Base-by-base conservation (phyloP, 768 basidiomycete species). In the Auricularia cornea region DNA sequence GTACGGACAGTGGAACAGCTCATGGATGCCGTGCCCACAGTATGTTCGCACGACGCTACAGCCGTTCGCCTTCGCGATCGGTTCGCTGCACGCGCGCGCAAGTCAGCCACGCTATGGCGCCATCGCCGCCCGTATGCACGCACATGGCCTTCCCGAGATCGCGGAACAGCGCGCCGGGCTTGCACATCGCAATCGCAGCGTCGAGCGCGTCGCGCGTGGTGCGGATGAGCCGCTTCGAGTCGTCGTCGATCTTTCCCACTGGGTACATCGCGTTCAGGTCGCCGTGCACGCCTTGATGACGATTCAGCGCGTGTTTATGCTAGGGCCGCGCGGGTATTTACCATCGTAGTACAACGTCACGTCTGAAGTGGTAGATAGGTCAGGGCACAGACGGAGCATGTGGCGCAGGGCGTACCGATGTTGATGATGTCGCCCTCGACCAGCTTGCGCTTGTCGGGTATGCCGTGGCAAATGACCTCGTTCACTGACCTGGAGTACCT, bases 401-500 rank as follows among this genome's bases (percentile, higher is more conserved):
- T 66, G 6, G 60, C 60, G 32, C 64, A 44, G 60, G 62, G 72
- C 79, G 64, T 66, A 88, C 91, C 94, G 60, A 99, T 85, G 75
- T 99, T 99, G 72, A 98, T 79, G 67, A 98, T 98, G 76, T 99
- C 97, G 20, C 97, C 97, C 67, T 98, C 92, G 69, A 82, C 82
- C 67, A 94, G 74, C 69, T 85, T 88, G 66, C 90, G 78, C 71
- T 89, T 81, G 77, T 96, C 93, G 40, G 95, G 94, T 66, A 96
- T 95, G 63, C 96, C 97, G 73, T 99, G 97, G 74, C 97, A 98
- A 69, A 99, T 95, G 60, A 84, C 89, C 75, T 98, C 96, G 73
- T 99, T 99, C 28, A 98, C 76, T 48, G 93, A 94, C 26, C 92
- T 91, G 68, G 54, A 56, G 30, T 14, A 18, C 54, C n/a, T n/a